These are phyloP conservation scores for Didymella lethalis DNA, from an alignment of 2,329 filamentous ascomycete genomes.

Conservation along the genomic window DNA sequence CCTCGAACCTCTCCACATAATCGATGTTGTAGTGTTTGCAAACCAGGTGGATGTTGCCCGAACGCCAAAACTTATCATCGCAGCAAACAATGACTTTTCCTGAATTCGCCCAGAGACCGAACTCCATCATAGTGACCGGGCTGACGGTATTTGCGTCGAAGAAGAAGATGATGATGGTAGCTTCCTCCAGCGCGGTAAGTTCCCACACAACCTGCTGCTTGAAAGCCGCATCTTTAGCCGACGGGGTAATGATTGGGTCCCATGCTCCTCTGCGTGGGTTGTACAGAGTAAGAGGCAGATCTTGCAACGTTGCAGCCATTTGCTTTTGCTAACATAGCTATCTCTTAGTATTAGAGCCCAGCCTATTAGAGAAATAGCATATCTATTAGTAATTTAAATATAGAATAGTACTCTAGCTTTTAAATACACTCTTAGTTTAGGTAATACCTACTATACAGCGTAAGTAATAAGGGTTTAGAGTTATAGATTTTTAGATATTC, in stretches of 20 bases:
- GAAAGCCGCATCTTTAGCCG: constrained; percentile 53
- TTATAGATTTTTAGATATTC: no score
- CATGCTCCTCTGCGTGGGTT: constrained; percentile 66
- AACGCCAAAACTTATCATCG: constrained; percentile 62
- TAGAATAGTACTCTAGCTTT: no score
- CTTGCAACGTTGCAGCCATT: constrained; percentile 54
- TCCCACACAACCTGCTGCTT: constrained; percentile 68
- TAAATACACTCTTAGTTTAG: no score
- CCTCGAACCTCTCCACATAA: constrained; percentile 54
- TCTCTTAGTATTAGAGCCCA: no score
- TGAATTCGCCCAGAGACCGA: constrained; percentile 61
- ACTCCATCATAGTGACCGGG: constrained; percentile 67
- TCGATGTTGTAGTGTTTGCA: constrained; percentile 60
- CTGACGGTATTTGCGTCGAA: constrained; percentile 63
- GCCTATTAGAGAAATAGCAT: no score
- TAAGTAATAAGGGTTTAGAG: no score
- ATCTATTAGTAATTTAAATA: no score
- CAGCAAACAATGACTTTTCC: constrained; percentile 64
- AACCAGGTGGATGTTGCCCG: constrained; percentile 68
- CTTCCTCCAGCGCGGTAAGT: constrained; percentile 62
- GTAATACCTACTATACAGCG: no score
- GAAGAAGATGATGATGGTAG: constrained; percentile 65
- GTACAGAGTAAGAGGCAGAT: constrained; percentile 61
- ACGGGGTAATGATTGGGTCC: constrained; percentile 63
- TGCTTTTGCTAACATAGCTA: constrained; percentile 65